Percentiles rank a stretch among this genome's conserved stretches.
Conservation (phyloP, 2,329 filamentous ascomycete genomes). For the Trichophyton schoenleinii region DNA sequence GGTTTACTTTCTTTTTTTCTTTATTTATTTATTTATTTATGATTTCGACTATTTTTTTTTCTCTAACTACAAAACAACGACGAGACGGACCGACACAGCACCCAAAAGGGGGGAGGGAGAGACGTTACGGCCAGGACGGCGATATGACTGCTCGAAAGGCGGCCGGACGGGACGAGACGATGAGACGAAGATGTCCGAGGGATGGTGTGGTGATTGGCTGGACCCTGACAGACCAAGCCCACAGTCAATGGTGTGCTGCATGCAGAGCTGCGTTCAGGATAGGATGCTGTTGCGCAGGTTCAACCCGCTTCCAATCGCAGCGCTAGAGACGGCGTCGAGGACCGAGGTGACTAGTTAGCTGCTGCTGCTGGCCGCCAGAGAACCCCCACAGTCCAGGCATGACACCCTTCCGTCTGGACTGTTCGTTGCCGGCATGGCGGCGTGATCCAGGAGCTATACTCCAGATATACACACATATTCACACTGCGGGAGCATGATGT, state of each 20-base stretch:
- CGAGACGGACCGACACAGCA: neutral
- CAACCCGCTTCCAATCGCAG: neutral
- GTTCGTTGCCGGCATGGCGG: neutral
- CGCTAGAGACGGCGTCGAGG: neutral
- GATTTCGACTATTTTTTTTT: neutral
- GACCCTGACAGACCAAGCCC: slow-evolving; percentile 3
- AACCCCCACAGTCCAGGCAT: neutral
- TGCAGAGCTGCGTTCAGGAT: neutral
- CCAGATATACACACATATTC: neutral
- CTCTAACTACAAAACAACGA: neutral
- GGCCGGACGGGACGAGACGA: neutral
- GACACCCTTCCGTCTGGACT: neutral
- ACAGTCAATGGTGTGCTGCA: neutral
- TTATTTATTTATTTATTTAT: neutral
- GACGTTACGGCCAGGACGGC: neutral
- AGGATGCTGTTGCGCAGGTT: neutral
- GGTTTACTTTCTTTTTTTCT: neutral
- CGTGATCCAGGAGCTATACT: neutral
- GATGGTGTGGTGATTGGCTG: slow-evolving; percentile 1
- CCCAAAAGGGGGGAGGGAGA: neutral
- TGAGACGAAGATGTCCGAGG: neutral
- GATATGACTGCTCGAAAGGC: neutral
- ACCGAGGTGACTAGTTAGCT: neutral
- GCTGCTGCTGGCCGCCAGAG: neutral
- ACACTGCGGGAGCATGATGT: too few relatives aligned